These are phyloP conservation scores for Fraxinus sp. DNA, from an alignment of 305 asterid species.

Conservation along the genomic window DNA sequence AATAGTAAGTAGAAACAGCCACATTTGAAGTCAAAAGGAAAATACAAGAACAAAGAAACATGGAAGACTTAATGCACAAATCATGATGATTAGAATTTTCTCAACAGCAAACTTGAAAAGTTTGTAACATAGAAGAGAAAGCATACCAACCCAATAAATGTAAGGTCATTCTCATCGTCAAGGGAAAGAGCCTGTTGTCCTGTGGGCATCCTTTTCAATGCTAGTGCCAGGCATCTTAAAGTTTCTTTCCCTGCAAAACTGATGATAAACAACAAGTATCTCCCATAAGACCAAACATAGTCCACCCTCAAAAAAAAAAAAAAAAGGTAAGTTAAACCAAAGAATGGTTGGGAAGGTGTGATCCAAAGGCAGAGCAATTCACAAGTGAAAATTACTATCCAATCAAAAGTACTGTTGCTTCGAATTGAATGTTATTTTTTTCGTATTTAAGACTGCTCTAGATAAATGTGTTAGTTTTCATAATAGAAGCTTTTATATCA, in stretches of 20 bases:
- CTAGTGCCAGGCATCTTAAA: constrained; percentile 89
- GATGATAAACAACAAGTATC: constrained; percentile 26
- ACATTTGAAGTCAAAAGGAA: not conserved
- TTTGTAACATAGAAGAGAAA: constrained; percentile 49
- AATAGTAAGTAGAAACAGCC: not conserved
- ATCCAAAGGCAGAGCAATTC: constrained; percentile 2
- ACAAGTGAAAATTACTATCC: not conserved
- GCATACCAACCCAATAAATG: constrained; percentile 99
- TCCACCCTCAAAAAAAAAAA: not conserved
- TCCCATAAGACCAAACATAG: constrained; percentile 18
- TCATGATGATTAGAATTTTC: constrained; percentile 12
- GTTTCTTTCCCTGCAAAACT: constrained; percentile 99
- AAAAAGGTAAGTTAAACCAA: constrained; percentile 4
- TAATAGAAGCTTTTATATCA: not conserved
- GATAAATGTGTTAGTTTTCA: not conserved
- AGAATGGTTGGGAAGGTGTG: not conserved
- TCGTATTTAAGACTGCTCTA: constrained; percentile 5
- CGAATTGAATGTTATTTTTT: constrained; percentile 1
- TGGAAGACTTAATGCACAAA: not conserved
- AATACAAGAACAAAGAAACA: not conserved
- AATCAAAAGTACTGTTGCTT: constrained; percentile 14
- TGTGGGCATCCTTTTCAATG: constrained; percentile 87
- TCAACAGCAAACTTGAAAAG: constrained; percentile 17
- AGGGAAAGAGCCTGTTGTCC: constrained; percentile 78
- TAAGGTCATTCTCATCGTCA: constrained; percentile 93